These are phyloP conservation scores for Fraxinus albicans DNA, from an alignment of 305 asterid species.

Conservation along the genomic window DNA sequence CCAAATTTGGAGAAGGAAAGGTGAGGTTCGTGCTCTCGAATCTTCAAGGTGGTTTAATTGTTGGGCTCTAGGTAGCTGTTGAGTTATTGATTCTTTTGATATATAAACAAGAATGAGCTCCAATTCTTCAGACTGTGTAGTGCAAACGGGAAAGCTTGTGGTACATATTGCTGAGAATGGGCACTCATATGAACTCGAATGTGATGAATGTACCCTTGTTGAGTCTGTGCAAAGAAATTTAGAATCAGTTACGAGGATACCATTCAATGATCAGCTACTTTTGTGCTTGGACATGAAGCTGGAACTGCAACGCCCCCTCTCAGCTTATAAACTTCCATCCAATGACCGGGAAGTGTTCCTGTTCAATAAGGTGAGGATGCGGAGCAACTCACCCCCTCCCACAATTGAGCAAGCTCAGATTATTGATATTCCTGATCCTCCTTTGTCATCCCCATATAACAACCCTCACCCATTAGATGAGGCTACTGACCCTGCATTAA, in stretches of 20 bases:
- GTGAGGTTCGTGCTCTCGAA: not conserved
- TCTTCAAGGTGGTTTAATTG: slow-evolving; percentile 15
- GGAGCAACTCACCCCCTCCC: slow-evolving; percentile 66
- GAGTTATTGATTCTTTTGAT: slow-evolving; percentile 8
- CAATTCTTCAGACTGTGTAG: slow-evolving; percentile 47
- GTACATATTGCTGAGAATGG: slow-evolving; percentile 91
- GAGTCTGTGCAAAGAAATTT: slow-evolving; percentile 66
- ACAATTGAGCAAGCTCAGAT: slow-evolving; percentile 56
- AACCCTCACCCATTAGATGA: slow-evolving; percentile 74
- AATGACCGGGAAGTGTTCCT: slow-evolving; percentile 70
- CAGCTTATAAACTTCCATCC: slow-evolving; percentile 76
- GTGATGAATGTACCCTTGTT: slow-evolving; percentile 68
- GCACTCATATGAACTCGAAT: slow-evolving; percentile 65
- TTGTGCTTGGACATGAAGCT: slow-evolving; percentile 85
- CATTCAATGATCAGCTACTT: slow-evolving; percentile 74
- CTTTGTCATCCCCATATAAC: slow-evolving; percentile 48
- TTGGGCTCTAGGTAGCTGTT: slow-evolving; percentile 10
- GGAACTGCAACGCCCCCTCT: slow-evolving; percentile 72
- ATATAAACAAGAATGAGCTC: slow-evolving; percentile 51
- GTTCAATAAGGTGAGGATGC: slow-evolving; percentile 81
- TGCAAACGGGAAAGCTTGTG: slow-evolving; percentile 73
- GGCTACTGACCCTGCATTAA: slow-evolving; percentile 86
- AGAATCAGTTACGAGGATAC: slow-evolving; percentile 64
- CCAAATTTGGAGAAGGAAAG: not conserved
- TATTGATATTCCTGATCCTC: slow-evolving; percentile 65